phyloP scores from a whole-genome alignment of 129 eudicot genomes.

The Apium graveolens region DNA sequence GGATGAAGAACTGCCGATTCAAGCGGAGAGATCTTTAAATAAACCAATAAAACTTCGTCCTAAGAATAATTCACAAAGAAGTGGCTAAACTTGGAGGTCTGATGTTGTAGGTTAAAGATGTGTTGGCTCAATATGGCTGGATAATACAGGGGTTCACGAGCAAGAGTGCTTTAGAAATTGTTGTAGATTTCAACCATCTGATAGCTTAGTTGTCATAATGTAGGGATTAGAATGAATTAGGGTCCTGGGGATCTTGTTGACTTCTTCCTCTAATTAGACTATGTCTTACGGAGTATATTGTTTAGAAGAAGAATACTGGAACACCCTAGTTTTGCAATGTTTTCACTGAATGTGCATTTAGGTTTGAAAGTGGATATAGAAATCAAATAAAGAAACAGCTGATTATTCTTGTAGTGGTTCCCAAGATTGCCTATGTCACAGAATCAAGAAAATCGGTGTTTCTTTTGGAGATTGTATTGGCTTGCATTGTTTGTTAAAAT shows the following conservation, averaged over 20 bases:
- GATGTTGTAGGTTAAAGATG: background rate
- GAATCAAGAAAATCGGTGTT: no score
- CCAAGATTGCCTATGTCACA: no score
- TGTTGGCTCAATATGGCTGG: background rate
- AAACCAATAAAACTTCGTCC: slow-evolving; percentile 4
- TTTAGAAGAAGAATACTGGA: no score
- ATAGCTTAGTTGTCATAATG: background rate
- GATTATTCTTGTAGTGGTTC: no score
- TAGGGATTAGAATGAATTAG: background rate
- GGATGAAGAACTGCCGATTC: slow-evolving; percentile 1
- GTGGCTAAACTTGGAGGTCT: slow-evolving; percentile 1
- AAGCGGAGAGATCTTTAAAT: slow-evolving; percentile 16
- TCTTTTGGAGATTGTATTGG: no score
- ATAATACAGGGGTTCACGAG: background rate
- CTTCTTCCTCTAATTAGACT: background rate
- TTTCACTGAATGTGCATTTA: background rate
- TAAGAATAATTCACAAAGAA: slow-evolving; percentile 3
- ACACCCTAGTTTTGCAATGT: background rate
- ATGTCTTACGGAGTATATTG: no score
- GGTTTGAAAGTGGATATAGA: no score
- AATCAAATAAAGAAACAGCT: no score
- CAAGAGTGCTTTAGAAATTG: background rate
- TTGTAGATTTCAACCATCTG: background rate
- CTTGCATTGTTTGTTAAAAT: no score
- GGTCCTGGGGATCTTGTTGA: background rate